phyloP scores from a whole-genome alignment of 805 yeast genomes.

The Lachancea waltii region DNA sequence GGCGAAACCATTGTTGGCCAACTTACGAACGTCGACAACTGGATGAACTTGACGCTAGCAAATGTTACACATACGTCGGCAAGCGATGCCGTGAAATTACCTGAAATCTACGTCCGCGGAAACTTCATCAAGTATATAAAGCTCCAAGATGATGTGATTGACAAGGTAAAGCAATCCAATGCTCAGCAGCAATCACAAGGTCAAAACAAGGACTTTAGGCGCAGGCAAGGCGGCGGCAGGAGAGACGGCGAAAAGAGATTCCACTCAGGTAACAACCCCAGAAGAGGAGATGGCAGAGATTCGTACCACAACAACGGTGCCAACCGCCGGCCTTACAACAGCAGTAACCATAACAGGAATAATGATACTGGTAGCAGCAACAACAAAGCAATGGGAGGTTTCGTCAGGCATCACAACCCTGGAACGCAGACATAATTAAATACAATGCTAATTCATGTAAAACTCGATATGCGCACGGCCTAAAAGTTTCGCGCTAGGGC shows the following conservation, averaged over 20 bases:
- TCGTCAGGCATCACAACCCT: slow-evolving; percentile 26
- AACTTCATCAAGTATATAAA: slow-evolving; percentile 73
- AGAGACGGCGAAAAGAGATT: slow-evolving; percentile 32
- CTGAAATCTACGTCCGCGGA: slow-evolving; percentile 79
- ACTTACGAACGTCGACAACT: slow-evolving; percentile 78
- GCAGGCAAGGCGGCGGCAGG: slow-evolving; percentile 17
- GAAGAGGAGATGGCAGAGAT: slow-evolving; percentile 26
- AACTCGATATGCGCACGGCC: too few relatives aligned
- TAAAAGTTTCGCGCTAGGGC: too few relatives aligned
- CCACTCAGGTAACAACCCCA: slow-evolving; percentile 24
- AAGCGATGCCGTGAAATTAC: slow-evolving; percentile 55
- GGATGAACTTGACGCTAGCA: slow-evolving; percentile 87
- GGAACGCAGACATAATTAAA: too few relatives aligned
- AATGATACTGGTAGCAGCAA: slow-evolving; percentile 7
- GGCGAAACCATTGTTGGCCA: slow-evolving; percentile 87
- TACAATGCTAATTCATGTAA: too few relatives aligned
- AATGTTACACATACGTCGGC: slow-evolving; percentile 56
- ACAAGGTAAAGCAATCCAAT: slow-evolving; percentile 52
- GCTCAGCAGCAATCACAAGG: slow-evolving; percentile 19
- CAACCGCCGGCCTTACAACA: slow-evolving; percentile 9
- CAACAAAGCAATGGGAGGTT: slow-evolving; percentile 28
- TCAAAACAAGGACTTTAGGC: slow-evolving; percentile 26
- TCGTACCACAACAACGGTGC: slow-evolving; percentile 11
- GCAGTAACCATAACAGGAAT: slow-evolving; percentile 8
- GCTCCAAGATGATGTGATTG: slow-evolving; percentile 71